phyloP scores from a whole-genome alignment of 768 basidiomycete species.

The Lactarius hengduanensis region DNA sequence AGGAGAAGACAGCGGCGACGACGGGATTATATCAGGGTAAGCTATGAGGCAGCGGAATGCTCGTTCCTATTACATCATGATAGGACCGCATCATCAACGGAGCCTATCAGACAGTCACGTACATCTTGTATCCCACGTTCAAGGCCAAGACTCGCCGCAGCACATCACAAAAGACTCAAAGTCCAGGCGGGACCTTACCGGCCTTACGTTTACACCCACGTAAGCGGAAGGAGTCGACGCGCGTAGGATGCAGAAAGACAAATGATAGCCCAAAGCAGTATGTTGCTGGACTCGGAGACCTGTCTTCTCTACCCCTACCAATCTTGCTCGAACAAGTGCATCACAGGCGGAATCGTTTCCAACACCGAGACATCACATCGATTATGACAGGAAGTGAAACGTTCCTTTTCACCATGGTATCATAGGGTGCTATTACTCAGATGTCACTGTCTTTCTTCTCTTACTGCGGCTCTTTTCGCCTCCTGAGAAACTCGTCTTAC shows the following conservation, averaged over 20 bases:
- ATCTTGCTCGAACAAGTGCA: not conserved
- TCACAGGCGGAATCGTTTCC: conserved; percentile 1
- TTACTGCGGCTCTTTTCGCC: conserved; percentile 3
- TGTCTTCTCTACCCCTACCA: not conserved
- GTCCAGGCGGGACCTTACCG: too few species aligned
- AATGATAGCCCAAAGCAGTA: not conserved
- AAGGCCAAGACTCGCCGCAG: not conserved
- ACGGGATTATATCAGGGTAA: not conserved
- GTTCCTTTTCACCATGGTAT: not conserved
- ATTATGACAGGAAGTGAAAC: not conserved
- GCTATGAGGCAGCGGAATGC: not conserved
- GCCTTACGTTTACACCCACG: not conserved
- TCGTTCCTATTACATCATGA: too few species aligned
- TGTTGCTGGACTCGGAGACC: too few species aligned
- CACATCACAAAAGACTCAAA: not conserved
- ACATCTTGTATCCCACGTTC: not conserved
- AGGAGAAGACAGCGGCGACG: not conserved
- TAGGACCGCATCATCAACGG: not conserved
- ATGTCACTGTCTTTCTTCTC: not conserved
- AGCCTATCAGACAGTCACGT: not conserved
- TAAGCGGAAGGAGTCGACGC: not conserved
- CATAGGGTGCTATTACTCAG: not conserved
- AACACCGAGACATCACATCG: not conserved
- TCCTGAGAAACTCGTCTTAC: not conserved
- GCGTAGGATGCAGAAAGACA: too few species aligned